These are phyloP conservation scores for Euphorbia tirucalli DNA, from an alignment of 345 rosid genomes.

Conservation along the genomic window DNA sequence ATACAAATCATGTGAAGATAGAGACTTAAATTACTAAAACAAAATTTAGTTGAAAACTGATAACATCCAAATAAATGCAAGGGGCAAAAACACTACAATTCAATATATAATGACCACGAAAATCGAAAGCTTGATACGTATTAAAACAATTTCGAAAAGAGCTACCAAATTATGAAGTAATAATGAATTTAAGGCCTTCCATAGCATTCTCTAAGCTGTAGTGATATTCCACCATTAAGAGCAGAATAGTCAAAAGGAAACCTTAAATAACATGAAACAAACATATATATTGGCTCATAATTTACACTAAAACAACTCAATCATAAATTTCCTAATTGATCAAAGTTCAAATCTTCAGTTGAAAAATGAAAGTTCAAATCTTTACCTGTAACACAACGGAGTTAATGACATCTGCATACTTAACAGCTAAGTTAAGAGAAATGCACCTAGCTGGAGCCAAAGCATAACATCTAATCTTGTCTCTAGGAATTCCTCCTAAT, in stretches of 20 bases:
- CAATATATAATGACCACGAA: background rate
- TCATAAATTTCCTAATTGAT: background rate
- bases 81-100: background rate
- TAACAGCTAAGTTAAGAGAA: slow-evolving; percentile 93
- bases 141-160: background rate
- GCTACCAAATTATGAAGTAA: background rate
- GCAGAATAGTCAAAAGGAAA: background rate
- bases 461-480: slow-evolving; percentile 69
- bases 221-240: background rate
- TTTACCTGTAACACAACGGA: slow-evolving; percentile 96
- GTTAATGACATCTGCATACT: slow-evolving; percentile 95
- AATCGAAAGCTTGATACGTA: background rate
- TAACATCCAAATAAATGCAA: background rate
- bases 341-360: background rate
- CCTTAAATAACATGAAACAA: background rate
- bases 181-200: background rate
- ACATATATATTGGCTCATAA: background rate
- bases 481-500: too few species aligned
- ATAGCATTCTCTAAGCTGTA: background rate
- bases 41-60: background rate
- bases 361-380: background rate
- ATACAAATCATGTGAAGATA: background rate
- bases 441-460: slow-evolving; percentile 95
- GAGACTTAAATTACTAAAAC: background rate
- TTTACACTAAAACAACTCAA: background rate